These are phyloP conservation scores for Talaromyces ruber DNA, from an alignment of 495 filamentous ascomycete genomes.

Conservation along the genomic window DNA sequence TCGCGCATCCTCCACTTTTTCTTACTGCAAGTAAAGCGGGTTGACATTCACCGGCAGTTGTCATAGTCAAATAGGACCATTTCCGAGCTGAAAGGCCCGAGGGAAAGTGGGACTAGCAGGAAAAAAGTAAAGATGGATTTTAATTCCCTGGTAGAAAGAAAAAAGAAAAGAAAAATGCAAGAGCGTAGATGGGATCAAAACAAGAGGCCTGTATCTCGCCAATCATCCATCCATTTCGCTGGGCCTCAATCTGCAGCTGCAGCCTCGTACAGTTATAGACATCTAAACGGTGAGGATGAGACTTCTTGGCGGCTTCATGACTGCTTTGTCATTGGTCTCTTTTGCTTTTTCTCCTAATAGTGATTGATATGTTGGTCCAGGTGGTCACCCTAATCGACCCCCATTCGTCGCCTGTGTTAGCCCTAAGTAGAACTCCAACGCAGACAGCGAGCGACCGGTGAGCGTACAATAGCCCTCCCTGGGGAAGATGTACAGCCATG, in stretches of 20 bases:
- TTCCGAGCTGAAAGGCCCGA: not conserved
- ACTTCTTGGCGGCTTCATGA: not conserved
- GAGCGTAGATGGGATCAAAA: not conserved
- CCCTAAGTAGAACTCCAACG: not conserved
- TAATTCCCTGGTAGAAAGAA: not conserved
- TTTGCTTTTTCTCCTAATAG: not conserved
- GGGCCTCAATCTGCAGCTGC: not conserved
- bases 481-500: not conserved
- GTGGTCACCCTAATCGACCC: not conserved
- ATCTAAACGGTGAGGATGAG: not conserved
- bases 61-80: not conserved
- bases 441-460: not conserved
- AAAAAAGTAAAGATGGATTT: constrained; percentile 2
- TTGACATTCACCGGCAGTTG: not conserved
- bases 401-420: not conserved
- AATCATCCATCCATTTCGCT: not conserved
- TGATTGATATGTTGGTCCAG: not conserved
- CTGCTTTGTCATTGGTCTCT: not conserved
- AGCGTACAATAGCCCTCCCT: not conserved
- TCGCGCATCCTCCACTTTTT: not conserved
- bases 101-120: constrained; percentile 2
- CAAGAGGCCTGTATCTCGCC: not conserved
- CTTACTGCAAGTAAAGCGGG: not conserved
- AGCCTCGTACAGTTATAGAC: not conserved
- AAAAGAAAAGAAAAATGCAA: not conserved